phyloP scores from a whole-genome alignment of 2,329 filamentous ascomycete genomes.

The Neonectria neomacrospora region DNA sequence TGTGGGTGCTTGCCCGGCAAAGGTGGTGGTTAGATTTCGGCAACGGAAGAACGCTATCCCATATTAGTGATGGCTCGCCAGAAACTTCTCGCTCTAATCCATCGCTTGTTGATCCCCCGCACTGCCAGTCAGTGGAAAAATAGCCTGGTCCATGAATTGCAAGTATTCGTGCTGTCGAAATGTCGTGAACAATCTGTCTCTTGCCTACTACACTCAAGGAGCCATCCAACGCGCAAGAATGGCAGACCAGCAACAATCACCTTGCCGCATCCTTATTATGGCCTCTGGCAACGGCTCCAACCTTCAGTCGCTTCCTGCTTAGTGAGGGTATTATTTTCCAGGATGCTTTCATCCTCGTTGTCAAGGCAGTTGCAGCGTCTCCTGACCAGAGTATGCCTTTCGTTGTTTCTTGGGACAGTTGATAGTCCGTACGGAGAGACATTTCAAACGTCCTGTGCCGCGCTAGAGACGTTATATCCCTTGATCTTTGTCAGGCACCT shows the following conservation, averaged over 20 bases:
- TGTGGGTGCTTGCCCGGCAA: too few relatives aligned
- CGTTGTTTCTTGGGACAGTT: too few relatives aligned
- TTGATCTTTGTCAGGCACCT: too few relatives aligned
- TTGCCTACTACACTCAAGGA: neutral
- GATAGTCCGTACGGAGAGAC: too few relatives aligned
- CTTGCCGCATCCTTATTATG: slow-evolving; percentile 71
- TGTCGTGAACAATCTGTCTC: neutral
- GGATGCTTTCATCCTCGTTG: neutral
- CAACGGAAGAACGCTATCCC: neutral
- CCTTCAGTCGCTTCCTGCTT: slow-evolving; percentile 72
- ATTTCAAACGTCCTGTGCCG: too few relatives aligned
- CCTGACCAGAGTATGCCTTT: neutral
- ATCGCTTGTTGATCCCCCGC: neutral
- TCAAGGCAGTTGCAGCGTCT: neutral
- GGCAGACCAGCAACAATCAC: slow-evolving; percentile 3
- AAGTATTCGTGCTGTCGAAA: neutral
- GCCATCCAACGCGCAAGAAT: neutral
- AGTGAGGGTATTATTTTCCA: neutral
- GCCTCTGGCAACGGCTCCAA: slow-evolving; percentile 82
- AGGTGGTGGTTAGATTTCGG: neutral
- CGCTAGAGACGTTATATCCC: too few relatives aligned
- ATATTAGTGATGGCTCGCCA: too few relatives aligned
- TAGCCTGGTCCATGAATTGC: neutral
- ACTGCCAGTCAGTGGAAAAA: neutral
- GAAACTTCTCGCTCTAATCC: too few relatives aligned